Base-by-base conservation (phyloP, 345 rosid species). In the Gossypium stocksii region DNA sequence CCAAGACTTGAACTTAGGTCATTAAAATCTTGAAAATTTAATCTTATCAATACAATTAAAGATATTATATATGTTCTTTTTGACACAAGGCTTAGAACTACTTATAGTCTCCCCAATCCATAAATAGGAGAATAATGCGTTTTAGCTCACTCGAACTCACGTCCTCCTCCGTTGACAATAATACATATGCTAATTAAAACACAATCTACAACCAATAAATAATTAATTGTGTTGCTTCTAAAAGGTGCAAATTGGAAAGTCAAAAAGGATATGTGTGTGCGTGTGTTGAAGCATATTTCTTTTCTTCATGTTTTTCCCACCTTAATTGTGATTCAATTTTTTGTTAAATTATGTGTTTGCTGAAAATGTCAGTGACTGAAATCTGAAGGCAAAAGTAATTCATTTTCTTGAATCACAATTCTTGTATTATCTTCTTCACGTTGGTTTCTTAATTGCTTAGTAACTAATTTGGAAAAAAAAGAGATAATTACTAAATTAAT, bases 31-130 rank as follows among this genome's bases (percentile, higher is more conserved):
- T 1, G 7, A 34, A 5, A 5, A 4, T 0, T 34, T 34, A 5
- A 34, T 34, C 41, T 34, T 34, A 34, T 5, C 41, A 34, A 5
- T 5, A 34, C 7, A 34, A 34, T 5, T 1, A 34, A 34, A 0
- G 7, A 34, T 4, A 34, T 34, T 1, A 34, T 34, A 34, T 34
- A 4, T 34, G 7, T 0, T 34, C 0, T 34, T 34, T 34, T 34
- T 5, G 0, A 34, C 1, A 34, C 1, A 34, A 34, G 7, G 7
- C 7, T 0, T 34, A 34, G 1, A 34, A 34, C 7, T 34, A 34
- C 0, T 5, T 0, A 5, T 34, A 34, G 1, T 1, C 25, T 23
- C 1, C 1, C 1, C 7, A 5, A 34, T 0, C 7, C 1, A 5
- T 34, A 4, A 34, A 34, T 34, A 34, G 0, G 1, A 5, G 5